These are phyloP conservation scores for Podospora fimiseda DNA, from an alignment of 495 filamentous ascomycete genomes.

Conservation along the genomic window DNA sequence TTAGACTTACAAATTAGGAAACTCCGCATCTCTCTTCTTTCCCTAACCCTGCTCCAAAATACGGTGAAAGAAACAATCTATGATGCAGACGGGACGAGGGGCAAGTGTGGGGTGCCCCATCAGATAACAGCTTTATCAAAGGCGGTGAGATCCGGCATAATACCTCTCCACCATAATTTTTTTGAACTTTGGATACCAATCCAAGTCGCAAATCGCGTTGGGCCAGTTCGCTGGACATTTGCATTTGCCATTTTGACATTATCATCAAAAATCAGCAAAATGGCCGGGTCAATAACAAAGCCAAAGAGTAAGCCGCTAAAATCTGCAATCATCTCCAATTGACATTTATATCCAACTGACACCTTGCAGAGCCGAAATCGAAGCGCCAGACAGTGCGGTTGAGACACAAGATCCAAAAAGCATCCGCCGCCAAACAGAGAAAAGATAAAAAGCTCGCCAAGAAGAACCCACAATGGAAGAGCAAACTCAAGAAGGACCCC, in stretches of 20 bases:
- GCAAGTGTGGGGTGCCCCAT: slow-evolving; percentile 6
- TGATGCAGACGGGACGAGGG: too few species aligned
- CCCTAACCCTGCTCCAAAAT: slow-evolving; percentile 2
- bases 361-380: slow-evolving; percentile 79
- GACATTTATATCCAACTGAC: background rate
- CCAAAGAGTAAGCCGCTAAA: slow-evolving; percentile 40
- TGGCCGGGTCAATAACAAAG: slow-evolving; percentile 47
- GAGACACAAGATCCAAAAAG: slow-evolving; percentile 93
- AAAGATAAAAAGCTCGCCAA: slow-evolving; percentile 85
- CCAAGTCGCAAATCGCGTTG: background rate
- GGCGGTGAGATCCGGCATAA: slow-evolving; percentile 38
- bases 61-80: background rate
- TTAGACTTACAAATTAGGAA: background rate
- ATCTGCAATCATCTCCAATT: background rate
- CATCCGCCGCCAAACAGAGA: slow-evolving; percentile 79
- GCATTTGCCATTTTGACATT: background rate
- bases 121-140: slow-evolving; percentile 17
- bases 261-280: slow-evolving; percentile 17
- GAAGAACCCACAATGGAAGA: slow-evolving; percentile 93
- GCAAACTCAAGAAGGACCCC: slow-evolving; percentile 90
- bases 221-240: background rate
- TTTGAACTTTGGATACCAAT: slow-evolving; percentile 5
- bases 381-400: slow-evolving; percentile 85
- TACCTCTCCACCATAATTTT: slow-evolving; percentile 27
- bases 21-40: background rate